Evolutionary conservation across 78 protist genomes (phyloP), one percentile per base, ranked within the genome.

Genomic region (Bigelowiella natans): DNA sequence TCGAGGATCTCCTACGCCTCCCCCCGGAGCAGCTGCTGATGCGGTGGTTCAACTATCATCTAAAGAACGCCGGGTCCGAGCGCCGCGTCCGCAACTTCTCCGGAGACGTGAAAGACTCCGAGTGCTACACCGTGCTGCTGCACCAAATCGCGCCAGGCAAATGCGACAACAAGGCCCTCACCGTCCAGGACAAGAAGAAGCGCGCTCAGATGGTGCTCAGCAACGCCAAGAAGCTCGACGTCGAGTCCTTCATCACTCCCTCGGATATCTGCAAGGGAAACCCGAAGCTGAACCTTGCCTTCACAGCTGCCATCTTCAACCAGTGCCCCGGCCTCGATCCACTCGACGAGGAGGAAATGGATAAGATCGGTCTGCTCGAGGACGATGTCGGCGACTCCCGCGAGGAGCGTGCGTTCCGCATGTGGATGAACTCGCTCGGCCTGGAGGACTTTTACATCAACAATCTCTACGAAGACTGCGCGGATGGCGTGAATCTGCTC

Each of bases 211-310:
- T 37, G 1, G 93, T 98, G 1, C 87, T 97, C 40, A 88, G 63
- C 34, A 73, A 94, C 39, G 98, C 99, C n/a, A 94, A 1, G 30
- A 30, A 37, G n/a, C 34, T 84, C 3, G 92, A 39, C 37, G 88
- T 3, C 36, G 64, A 73, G 37, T n/a, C 64, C 39, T 96, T 95
- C 88, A 83, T 97, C 39, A 87, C 29, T 40, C 94, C 98, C 38
- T 0, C 1, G 3, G 98, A 96, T 64, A 93, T 98, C 34, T 94
- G 82, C 51, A 89, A 40, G 37, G 99, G 97, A 29, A 92, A 97
- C 90, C 92, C 88, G 64, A 95, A 95, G 88, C 92, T 97, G 51
- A 98, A 98, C 94, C 86, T 96, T 31, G 97, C 97, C 26, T 97
- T 98, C 38, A 96, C 96, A 36, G 99, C 99, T 26, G 95, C 95